Percentiles rank a stretch among this genome's conserved stretches.
Conservation (phyloP, 306 rosid genomes). For the Malus sylvestris region DNA sequence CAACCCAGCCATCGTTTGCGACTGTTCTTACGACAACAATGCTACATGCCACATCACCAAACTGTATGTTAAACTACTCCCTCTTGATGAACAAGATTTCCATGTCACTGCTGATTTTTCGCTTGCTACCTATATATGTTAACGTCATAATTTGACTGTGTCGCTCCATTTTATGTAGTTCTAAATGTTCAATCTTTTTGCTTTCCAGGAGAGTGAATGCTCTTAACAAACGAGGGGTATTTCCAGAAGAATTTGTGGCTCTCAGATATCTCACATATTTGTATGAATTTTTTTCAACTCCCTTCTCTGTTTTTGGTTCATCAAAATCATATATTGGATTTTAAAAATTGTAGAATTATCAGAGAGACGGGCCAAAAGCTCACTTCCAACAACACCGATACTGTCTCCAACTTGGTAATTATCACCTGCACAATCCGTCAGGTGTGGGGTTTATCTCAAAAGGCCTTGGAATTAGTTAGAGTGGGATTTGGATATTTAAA, state of each 20-base stretch:
- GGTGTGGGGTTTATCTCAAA: too few relatives aligned
- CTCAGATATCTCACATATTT: background rate
- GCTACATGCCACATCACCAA: conserved; percentile 22
- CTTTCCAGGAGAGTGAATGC: conserved; percentile 11
- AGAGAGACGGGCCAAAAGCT: too few relatives aligned
- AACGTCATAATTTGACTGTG: too few relatives aligned
- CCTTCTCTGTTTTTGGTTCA: background rate
- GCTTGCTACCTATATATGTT: background rate
- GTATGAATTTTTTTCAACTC: conserved; percentile 3
- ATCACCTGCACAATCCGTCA: too few relatives aligned
- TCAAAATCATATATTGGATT: too few relatives aligned
- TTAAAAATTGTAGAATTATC: too few relatives aligned
- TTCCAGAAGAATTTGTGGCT: conserved; percentile 14
- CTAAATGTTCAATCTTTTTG: background rate
- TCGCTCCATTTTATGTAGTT: too few relatives aligned
- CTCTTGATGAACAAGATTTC: background rate
- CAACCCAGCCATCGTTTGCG: conserved; percentile 7
- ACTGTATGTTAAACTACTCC: conserved; percentile 9
- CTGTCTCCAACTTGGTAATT: too few relatives aligned
- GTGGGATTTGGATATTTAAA: too few relatives aligned
- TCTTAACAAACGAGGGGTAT: background rate
- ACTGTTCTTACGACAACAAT: background rate
- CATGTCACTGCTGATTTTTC: background rate
- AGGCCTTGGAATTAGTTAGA: fast-evolving
- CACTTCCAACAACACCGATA: too few relatives aligned